Conservation (phyloP, 2,329 filamentous ascomycete species). For the Cladosporium sp. region DNA sequence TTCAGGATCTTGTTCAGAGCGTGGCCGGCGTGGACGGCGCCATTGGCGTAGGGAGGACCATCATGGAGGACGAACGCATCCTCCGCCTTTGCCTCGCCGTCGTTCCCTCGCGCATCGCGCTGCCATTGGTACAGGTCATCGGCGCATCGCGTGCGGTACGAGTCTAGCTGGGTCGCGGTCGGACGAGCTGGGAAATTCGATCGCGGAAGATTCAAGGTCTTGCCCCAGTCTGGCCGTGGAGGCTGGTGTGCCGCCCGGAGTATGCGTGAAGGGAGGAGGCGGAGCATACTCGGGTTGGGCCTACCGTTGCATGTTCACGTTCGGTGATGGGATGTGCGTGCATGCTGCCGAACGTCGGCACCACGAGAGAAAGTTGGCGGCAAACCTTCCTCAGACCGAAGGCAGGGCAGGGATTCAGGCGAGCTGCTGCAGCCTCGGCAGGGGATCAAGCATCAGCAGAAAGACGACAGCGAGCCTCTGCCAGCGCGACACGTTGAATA, state of each 20-base stretch:
- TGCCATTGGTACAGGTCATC: conserved; percentile 92
- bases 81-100: conserved; percentile 33
- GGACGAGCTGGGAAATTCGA: conserved; percentile 45
- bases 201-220: conserved; percentile 43
- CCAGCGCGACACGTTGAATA: too few relatives aligned
- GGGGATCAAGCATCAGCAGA: too few relatives aligned
- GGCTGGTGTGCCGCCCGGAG: conserved; percentile 15
- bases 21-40: conserved; percentile 83
- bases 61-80: conserved; percentile 79
- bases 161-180: conserved; percentile 36
- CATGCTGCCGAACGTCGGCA: background rate
- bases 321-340: too few relatives aligned
- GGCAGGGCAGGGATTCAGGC: background rate
- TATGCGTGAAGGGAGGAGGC: conserved; percentile 17
- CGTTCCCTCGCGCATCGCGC: conserved; percentile 31
- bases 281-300: conserved; percentile 15
- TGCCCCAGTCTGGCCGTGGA: conserved; percentile 20
- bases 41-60: conserved; percentile 95
- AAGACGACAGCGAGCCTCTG: too few relatives aligned
- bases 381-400: background rate
- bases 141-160: conserved; percentile 69
- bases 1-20: conserved; percentile 96
- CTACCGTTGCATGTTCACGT: background rate
- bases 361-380: background rate
- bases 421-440: too few relatives aligned